These are phyloP conservation scores for Tanacetum coccineum DNA, from an alignment of 129 eudicot genomes.

Conservation along the genomic window DNA sequence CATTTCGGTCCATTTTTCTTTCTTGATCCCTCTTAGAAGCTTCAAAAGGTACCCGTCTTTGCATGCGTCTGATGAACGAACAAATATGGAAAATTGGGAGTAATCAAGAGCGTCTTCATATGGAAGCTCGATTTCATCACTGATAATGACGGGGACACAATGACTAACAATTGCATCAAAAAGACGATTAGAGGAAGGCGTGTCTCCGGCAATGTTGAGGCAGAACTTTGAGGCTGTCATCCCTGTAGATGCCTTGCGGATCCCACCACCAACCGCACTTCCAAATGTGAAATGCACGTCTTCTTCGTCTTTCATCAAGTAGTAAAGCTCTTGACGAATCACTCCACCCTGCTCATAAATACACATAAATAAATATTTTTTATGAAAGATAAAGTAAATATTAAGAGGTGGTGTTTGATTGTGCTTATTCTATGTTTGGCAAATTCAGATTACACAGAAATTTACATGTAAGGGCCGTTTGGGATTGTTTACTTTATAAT, in stretches of 20 bases:
- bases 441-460: too few species aligned
- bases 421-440: background rate
- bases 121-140: slow-evolving; percentile 69
- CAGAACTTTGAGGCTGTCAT: slow-evolving; percentile 92
- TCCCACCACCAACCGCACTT: slow-evolving; percentile 57
- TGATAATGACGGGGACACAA: slow-evolving; percentile 80
- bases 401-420: too few species aligned
- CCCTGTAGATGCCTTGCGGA: slow-evolving; percentile 65
- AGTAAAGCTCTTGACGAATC: slow-evolving; percentile 82
- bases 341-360: slow-evolving; percentile 68
- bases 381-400: too few species aligned
- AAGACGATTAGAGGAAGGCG: slow-evolving; percentile 95
- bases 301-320: slow-evolving; percentile 79
- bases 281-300: slow-evolving; percentile 90
- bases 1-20: slow-evolving; percentile 78
- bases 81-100: slow-evolving; percentile 75
- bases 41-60: slow-evolving; percentile 60
- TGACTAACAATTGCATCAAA: slow-evolving; percentile 93
- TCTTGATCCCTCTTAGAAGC: slow-evolving; percentile 64
- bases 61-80: slow-evolving; percentile 58
- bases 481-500: background rate
- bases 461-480: too few species aligned
- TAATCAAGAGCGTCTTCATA: slow-evolving; percentile 83
- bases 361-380: too few species aligned
- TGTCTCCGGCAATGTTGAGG: slow-evolving; percentile 94